Percentiles rank a stretch among this genome's conserved stretches.
phyloP scores from a whole-genome alignment of 2,329 filamentous ascomycete genomes.

The Keithomyces neogunnii region DNA sequence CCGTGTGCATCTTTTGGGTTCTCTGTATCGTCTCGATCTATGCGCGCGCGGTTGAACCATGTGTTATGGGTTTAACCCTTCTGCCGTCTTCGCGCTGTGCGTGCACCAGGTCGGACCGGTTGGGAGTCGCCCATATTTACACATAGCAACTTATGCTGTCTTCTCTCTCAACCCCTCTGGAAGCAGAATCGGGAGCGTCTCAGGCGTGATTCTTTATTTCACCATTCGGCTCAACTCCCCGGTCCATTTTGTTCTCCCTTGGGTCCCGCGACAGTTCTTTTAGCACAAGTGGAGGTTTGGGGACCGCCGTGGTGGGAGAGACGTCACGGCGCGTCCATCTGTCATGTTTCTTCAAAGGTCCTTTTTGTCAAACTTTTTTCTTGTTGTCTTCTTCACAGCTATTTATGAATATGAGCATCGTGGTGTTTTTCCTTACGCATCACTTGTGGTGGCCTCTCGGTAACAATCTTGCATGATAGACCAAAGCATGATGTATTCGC shows the following conservation, averaged over 20 bases:
- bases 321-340: constrained; percentile 41
- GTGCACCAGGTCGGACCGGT: neutral
- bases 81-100: neutral
- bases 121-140: constrained; percentile 15
- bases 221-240: neutral
- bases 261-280: constrained; percentile 38
- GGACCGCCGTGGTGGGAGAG: constrained; percentile 49
- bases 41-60: neutral
- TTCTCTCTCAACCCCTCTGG: constrained; percentile 51
- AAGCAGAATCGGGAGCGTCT: neutral
- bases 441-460: neutral
- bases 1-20: neutral
- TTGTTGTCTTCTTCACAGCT: constrained; percentile 10
- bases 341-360: constrained; percentile 4
- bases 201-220: neutral
- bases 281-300: constrained; percentile 22
- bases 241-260: constrained; percentile 1
- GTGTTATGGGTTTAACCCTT: neutral
- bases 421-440: constrained; percentile 7
- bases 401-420: constrained; percentile 17
- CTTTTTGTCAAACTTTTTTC: neutral
- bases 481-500: neutral
- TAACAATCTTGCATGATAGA: constrained; percentile 7
- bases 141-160: constrained; percentile 41
- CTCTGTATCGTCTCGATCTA: neutral